phyloP scores from a whole-genome alignment of 495 filamentous ascomycete genomes.

The Annulohypoxylon stygium region DNA sequence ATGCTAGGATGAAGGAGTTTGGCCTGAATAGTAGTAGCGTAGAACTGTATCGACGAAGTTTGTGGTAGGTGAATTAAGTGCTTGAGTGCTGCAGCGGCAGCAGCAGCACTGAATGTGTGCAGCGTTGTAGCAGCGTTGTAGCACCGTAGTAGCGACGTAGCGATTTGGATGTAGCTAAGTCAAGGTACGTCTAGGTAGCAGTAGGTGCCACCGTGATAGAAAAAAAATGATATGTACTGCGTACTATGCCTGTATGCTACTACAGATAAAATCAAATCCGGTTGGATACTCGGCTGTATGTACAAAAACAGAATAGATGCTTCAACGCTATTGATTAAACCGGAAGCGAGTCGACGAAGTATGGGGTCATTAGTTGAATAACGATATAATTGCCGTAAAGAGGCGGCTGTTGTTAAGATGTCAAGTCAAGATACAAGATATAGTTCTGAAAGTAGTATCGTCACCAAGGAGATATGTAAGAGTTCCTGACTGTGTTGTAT shows the following conservation, averaged over 20 bases:
- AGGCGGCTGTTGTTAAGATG: neutral
- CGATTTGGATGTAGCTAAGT: neutral
- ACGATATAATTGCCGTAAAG: slow-evolving; percentile 22
- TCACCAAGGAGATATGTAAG: neutral
- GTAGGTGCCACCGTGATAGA: slow-evolving; percentile 26
- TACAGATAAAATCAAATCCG: slow-evolving; percentile 23
- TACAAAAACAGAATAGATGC: slow-evolving; percentile 33
- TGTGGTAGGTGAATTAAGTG: slow-evolving; percentile 6
- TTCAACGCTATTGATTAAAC: slow-evolving; percentile 44
- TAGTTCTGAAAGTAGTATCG: slow-evolving; percentile 1
- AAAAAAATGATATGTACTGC: slow-evolving; percentile 4
- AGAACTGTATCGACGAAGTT: neutral
- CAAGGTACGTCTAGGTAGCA: neutral
- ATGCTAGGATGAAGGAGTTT: slow-evolving; percentile 8
- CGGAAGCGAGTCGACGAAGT: slow-evolving; percentile 22
- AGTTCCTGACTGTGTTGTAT: neutral
- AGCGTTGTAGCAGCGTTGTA: neutral
- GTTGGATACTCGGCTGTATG: slow-evolving; percentile 36
- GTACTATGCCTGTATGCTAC: slow-evolving; percentile 6
- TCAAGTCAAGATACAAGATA: neutral
- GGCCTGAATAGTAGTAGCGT: slow-evolving; percentile 4
- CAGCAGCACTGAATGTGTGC: neutral
- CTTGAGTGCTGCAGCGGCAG: neutral
- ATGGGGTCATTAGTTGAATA: slow-evolving; percentile 18
- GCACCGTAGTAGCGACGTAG: neutral